phyloP scores from a whole-genome alignment of 192 early-diverging fungal species.

The Podila verticillata region DNA sequence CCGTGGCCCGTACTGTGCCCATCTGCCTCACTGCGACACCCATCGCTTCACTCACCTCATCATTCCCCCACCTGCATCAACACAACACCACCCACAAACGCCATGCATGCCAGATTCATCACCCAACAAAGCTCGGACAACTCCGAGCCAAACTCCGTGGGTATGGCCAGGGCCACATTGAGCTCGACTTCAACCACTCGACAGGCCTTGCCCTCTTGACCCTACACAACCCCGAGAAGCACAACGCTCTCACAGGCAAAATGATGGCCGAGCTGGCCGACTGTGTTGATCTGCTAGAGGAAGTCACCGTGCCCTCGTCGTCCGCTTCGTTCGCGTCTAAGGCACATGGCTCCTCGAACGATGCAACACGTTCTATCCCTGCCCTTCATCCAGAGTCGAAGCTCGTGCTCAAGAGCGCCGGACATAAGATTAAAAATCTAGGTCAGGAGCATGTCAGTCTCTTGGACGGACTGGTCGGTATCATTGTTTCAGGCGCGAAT shows the following conservation, averaged over 20 bases:
- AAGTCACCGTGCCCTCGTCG: neutral
- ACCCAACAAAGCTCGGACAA: conserved; percentile 44
- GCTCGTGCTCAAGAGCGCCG: conserved; percentile 28
- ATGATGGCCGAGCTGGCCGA: conserved; percentile 73
- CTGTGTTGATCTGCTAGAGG: conserved; percentile 59
- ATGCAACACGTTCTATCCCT: conserved; percentile 6
- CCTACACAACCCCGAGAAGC: conserved; percentile 55
- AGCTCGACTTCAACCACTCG: conserved; percentile 39
- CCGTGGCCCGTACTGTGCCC: neutral
- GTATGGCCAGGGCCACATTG: conserved; percentile 54
- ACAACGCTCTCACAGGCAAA: conserved; percentile 67
- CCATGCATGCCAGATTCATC: conserved; percentile 32
- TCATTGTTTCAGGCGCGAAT: conserved; percentile 53
- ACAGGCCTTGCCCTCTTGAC: conserved; percentile 57
- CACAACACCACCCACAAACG: neutral
- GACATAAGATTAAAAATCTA: neutral
- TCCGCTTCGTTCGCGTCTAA: neutral
- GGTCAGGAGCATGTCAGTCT: neutral
- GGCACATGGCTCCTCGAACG: neutral
- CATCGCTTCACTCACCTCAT: neutral
- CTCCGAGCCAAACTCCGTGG: conserved; percentile 46
- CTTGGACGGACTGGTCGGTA: conserved; percentile 39
- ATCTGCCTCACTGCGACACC: neutral
- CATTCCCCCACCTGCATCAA: neutral
- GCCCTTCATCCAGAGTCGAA: conserved; percentile 18